phyloP scores from a whole-genome alignment of 208 protist species.

The Strigomonas culicis region DNA sequence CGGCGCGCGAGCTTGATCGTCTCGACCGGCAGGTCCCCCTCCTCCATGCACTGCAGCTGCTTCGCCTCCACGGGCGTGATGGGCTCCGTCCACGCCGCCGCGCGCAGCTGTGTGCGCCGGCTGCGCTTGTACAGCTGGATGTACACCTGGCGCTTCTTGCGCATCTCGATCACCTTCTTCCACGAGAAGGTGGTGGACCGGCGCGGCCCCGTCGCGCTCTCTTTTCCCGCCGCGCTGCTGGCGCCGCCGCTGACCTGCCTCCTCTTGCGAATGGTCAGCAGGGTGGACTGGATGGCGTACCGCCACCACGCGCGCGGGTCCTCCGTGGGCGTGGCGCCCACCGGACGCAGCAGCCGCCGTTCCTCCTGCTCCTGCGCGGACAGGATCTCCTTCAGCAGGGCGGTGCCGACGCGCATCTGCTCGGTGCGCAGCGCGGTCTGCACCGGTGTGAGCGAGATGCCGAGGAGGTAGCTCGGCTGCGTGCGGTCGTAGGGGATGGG shows the following conservation, averaged over 20 bases:
- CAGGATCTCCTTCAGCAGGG: constrained; percentile 10
- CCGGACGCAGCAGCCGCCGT: constrained; percentile 33
- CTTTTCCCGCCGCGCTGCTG: no score
- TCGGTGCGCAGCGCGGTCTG: constrained; percentile 15
- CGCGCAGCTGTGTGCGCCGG: not conserved
- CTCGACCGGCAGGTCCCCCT: constrained; percentile 57
- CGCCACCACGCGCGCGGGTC: constrained; percentile 58
- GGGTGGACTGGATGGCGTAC: constrained; percentile 50
- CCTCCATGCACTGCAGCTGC: constrained; percentile 23
- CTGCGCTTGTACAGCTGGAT: not conserved
- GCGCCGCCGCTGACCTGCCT: constrained; percentile 7
- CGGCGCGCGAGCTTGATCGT: constrained; percentile 50
- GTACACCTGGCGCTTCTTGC: constrained; percentile 4
- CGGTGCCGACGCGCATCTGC: constrained; percentile 17
- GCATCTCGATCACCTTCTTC: constrained; percentile 6
- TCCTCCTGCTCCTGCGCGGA: constrained; percentile 22
- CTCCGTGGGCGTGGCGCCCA: constrained; percentile 21
- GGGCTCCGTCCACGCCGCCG: not conserved
- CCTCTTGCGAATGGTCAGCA: constrained; percentile 25
- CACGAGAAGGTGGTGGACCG: constrained; percentile 2
- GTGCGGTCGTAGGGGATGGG: constrained; percentile 29
- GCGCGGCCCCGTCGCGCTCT: not conserved
- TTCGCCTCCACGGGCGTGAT: not conserved
- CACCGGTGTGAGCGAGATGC: constrained; percentile 19
- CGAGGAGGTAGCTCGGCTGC: constrained; percentile 23